A percentile compares a stretch with the other conserved stretches of the same genome.
phyloP scores from a whole-genome alignment of 2,329 filamentous ascomycete species.

The Beauveria medogensis region DNA sequence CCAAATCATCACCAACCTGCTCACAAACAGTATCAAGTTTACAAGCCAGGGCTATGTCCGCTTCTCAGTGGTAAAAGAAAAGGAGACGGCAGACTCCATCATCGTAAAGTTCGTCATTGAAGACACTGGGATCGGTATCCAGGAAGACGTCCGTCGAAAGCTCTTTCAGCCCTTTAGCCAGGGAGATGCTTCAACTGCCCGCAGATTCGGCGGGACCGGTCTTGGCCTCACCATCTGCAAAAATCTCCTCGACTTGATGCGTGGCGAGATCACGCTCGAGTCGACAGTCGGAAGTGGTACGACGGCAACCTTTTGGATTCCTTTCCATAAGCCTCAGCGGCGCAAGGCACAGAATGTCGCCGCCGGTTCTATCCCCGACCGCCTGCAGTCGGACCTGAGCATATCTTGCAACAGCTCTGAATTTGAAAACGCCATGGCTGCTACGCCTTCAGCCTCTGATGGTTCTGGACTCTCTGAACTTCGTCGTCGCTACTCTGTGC shows the following conservation, averaged over 20 bases:
- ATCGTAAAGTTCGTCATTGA: constrained; percentile 64
- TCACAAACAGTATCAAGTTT: constrained; percentile 73
- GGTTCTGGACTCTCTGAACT: constrained; percentile 18
- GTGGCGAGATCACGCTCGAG: constrained; percentile 62
- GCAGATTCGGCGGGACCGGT: constrained; percentile 72
- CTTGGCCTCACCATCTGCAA: constrained; percentile 75
- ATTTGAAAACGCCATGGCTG: constrained; percentile 37
- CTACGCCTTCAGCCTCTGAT: constrained; percentile 29
- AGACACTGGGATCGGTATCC: constrained; percentile 76
- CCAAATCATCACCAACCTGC: constrained; percentile 73
- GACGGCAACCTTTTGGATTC: constrained; percentile 67
- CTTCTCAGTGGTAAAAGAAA: constrained; percentile 55
- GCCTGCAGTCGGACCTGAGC: constrained; percentile 55
- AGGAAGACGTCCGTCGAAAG: constrained; percentile 63
- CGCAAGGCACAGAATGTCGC: constrained; percentile 42
- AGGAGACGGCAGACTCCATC: constrained; percentile 55
- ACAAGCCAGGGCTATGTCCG: constrained; percentile 61
- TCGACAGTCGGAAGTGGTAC: constrained; percentile 62
- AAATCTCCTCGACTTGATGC: constrained; percentile 72
- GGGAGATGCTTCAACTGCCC: constrained; percentile 70
- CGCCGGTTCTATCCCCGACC: constrained; percentile 57
- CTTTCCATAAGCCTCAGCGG: constrained; percentile 62
- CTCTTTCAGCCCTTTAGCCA: constrained; percentile 78
- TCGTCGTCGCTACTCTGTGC: constrained; percentile 25
- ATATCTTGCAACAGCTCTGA: constrained; percentile 63